Evolutionary conservation across 1,284 basidiomycete genomes (phyloP), one percentile per base, ranked within the genome.

Genomic region (Golubevia sp.): DNA sequence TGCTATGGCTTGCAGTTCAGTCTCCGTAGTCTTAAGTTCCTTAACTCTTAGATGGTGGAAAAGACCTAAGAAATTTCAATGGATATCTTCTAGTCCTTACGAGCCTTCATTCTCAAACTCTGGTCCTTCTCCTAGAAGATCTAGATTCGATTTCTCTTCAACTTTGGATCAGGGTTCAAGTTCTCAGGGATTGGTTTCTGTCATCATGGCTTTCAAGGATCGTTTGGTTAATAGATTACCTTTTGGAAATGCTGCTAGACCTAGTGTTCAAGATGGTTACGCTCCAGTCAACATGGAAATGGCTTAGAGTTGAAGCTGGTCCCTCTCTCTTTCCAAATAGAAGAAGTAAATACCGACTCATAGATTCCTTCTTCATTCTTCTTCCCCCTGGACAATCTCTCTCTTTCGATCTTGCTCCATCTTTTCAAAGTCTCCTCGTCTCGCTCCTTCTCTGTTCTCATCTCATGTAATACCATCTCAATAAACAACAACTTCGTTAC

Each of bases 1-100:
- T 0, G 95, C 96, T 23, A 99, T 99, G 97, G 96, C 97, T 20
- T 95, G 93, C 84, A 95, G 92, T 56, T 94, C 92, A 72, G 96
- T 99, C 52, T 95, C 93, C 71, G 97, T 99, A 57, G 96, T 99
- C 7, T 89, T 88, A 20, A 94, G 92, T 69, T 94, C 92, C 62
- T 85, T 99, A 77, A 90, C 91, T 56, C 86, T 99, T 69, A 91
- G 89, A 79, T 79, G 73, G 59, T 86, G 85, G 84, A 79, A 73
- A 51, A 63, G 75, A 24, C 84, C 84, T 24, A 52, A 21, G 56
- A 56, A 6, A 38, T 56, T 7, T 30, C 6, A 24, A 56, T 20
- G 26, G 27, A 18, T 7, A 56, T 26, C 8, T 54, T 13, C n/a
- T n/a, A n/a, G n/a, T n/a, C n/a, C n/a, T n/a, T n/a, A n/a, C n/a